Conservation (phyloP, 768 basidiomycete genomes). For the Trametes elegans region DNA sequence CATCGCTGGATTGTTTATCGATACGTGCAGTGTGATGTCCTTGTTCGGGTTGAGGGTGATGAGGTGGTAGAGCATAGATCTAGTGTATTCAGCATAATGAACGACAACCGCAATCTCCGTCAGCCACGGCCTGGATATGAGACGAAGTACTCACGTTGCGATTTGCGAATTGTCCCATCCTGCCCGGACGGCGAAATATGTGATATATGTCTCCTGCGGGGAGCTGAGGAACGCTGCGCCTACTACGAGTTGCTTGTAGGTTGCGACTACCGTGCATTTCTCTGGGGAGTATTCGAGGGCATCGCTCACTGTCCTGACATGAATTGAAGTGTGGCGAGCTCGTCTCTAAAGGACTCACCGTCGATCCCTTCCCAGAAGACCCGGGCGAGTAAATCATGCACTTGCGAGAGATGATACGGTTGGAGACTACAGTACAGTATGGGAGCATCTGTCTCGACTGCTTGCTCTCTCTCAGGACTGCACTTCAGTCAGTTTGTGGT, state of each 20-base stretch:
- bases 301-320: slow-evolving; percentile 54
- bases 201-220: slow-evolving; percentile 79
- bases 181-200: slow-evolving; percentile 72
- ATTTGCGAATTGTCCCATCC: slow-evolving; percentile 83
- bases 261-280: slow-evolving; percentile 71
- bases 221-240: slow-evolving; percentile 77
- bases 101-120: too few relatives aligned
- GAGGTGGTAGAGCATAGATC: slow-evolving; percentile 77
- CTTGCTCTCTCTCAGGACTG: slow-evolving; percentile 55
- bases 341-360: slow-evolving; percentile 40
- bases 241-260: slow-evolving; percentile 67
- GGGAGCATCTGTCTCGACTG: slow-evolving; percentile 44
- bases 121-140: too few relatives aligned
- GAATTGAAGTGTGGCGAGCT: neutral
- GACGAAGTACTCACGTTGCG: slow-evolving; percentile 52
- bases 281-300: slow-evolving; percentile 68
- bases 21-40: slow-evolving; percentile 83
- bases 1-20: slow-evolving; percentile 72
- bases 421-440: slow-evolving; percentile 65
- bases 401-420: slow-evolving; percentile 57
- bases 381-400: slow-evolving; percentile 66
- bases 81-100: slow-evolving; percentile 28
- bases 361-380: slow-evolving; percentile 80
- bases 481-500: neutral
- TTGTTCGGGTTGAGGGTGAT: slow-evolving; percentile 67